phyloP scores from a whole-genome alignment of 306 rosid species.

The Neltuma alba region DNA sequence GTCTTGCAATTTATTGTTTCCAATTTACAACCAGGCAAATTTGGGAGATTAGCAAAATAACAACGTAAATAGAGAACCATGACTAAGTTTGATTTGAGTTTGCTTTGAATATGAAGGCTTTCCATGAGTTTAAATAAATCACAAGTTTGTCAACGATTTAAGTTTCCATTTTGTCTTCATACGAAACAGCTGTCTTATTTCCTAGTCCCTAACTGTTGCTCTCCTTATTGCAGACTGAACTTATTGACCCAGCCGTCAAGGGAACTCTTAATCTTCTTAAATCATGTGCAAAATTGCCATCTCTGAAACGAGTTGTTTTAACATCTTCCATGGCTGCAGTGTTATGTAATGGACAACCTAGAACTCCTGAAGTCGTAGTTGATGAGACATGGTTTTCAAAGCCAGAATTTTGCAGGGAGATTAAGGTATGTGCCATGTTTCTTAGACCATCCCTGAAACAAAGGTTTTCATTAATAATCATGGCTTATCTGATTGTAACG shows the following conservation, averaged over 20 bases:
- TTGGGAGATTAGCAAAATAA: not conserved
- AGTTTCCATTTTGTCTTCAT: not conserved
- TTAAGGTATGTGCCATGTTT: not conserved
- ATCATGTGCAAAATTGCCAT: slow-evolving; percentile 5
- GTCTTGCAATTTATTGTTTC: not conserved
- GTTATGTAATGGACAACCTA: not conserved
- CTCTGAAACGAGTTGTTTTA: slow-evolving; percentile 20
- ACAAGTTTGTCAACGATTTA: not conserved
- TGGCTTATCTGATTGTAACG: not conserved
- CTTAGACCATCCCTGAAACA: not conserved
- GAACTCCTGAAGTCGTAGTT: not conserved
- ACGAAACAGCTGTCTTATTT: not conserved
- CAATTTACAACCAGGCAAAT: not conserved
- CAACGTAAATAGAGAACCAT: not conserved
- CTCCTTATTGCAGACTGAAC: not conserved
- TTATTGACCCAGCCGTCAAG: slow-evolving; percentile 16
- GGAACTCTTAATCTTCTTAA: slow-evolving; percentile 18
- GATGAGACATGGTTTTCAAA: slow-evolving; percentile 20
- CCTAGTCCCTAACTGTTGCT: not conserved
- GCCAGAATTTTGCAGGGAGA: not conserved
- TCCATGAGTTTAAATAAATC: not conserved
- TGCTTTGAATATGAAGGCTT: not conserved
- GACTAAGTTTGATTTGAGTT: not conserved
- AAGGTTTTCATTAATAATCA: not conserved
- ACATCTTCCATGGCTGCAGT: slow-evolving; percentile 9